phyloP scores from a whole-genome alignment of 768 basidiomycete species.

The Myochromella boudieri region DNA sequence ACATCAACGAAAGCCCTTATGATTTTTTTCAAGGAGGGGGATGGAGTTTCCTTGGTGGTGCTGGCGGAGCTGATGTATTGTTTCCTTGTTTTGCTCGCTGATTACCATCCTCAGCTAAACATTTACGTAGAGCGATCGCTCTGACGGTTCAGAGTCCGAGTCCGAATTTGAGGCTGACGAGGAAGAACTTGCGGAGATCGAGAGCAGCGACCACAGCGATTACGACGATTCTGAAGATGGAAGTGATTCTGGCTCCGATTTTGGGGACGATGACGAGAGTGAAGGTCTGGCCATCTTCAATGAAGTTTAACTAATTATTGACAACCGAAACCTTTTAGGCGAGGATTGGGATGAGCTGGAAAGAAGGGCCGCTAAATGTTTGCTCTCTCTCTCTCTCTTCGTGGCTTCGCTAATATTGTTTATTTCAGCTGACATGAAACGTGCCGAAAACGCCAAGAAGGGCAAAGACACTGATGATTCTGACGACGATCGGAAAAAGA shows the following conservation, averaged over 20 bases:
- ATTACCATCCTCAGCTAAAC: conserved; percentile 5
- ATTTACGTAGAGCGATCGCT: conserved; percentile 35
- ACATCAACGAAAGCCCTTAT: conserved; percentile 92
- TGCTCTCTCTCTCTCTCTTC: conserved; percentile 12
- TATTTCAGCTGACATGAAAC: conserved; percentile 48
- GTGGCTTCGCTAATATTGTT: conserved; percentile 19
- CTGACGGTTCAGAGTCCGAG: conserved; percentile 47
- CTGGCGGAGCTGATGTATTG: conserved; percentile 63
- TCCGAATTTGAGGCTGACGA: conserved; percentile 58
- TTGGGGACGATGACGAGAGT: conserved; percentile 52
- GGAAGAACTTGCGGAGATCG: conserved; percentile 55
- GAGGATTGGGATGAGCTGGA: conserved; percentile 98
- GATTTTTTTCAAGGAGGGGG: conserved; percentile 97
- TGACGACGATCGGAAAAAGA: conserved; percentile 47
- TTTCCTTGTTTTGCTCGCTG: not conserved
- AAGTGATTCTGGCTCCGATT: conserved; percentile 68
- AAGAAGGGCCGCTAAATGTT: conserved; percentile 86
- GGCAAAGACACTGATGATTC: conserved; percentile 53
- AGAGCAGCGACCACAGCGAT: conserved; percentile 59
- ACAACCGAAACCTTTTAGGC: conserved; percentile 39
- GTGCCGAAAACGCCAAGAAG: conserved; percentile 38
- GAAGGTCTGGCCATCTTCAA: conserved; percentile 42
- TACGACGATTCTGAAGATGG: conserved; percentile 67
- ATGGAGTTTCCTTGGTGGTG: conserved; percentile 86
- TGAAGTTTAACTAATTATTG: not conserved